Evolutionary conservation across 495 filamentous ascomycete genomes (phyloP).

Genomic region (Glarea lozoyensis): DNA sequence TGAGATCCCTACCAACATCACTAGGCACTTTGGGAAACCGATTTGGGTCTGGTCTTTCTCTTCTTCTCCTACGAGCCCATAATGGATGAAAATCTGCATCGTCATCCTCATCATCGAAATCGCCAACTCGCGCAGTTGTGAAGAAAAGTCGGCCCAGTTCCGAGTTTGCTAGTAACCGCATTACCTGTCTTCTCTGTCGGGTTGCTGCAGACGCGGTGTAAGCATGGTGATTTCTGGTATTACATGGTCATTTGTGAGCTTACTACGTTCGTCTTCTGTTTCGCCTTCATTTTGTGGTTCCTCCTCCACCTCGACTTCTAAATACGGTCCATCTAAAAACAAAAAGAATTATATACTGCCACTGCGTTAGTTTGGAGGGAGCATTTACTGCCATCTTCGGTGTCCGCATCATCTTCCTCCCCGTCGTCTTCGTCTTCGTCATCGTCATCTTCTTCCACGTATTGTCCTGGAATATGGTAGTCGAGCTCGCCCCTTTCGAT

Average conservation of each 20-base stretch:
- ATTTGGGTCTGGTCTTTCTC: conserved; percentile 29
- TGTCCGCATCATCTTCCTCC: conserved; percentile 16
- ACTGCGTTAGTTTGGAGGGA: neutral
- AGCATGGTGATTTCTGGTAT: conserved; percentile 14
- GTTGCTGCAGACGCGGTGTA: conserved; percentile 15
- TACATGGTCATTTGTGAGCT: conserved; percentile 9
- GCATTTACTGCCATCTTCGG: conserved; percentile 11
- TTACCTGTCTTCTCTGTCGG: conserved; percentile 12
- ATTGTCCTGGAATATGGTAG: conserved; percentile 8
- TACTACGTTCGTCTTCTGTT: conserved; percentile 16
- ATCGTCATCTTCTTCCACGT: conserved; percentile 10
- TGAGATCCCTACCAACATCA: conserved; percentile 62
- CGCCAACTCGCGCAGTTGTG: conserved; percentile 21
- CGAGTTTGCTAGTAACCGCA: conserved; percentile 16
- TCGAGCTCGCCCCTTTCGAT: conserved; percentile 4
- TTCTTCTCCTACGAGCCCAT: conserved; percentile 24
- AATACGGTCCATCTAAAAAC: neutral
- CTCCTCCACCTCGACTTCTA: conserved; percentile 13
- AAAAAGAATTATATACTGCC: neutral
- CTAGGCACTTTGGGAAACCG: conserved; percentile 69
- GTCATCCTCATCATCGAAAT: conserved; percentile 35
- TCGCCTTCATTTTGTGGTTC: conserved; percentile 2
- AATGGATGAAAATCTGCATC: conserved; percentile 34
- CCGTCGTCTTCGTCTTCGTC: conserved; percentile 7
- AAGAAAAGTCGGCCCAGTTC: conserved; percentile 20